Evolutionary conservation across 2,329 filamentous ascomycete genomes (phyloP), one percentile per base, ranked within the genome.

Genomic region (Sporothrix sp.): DNA sequence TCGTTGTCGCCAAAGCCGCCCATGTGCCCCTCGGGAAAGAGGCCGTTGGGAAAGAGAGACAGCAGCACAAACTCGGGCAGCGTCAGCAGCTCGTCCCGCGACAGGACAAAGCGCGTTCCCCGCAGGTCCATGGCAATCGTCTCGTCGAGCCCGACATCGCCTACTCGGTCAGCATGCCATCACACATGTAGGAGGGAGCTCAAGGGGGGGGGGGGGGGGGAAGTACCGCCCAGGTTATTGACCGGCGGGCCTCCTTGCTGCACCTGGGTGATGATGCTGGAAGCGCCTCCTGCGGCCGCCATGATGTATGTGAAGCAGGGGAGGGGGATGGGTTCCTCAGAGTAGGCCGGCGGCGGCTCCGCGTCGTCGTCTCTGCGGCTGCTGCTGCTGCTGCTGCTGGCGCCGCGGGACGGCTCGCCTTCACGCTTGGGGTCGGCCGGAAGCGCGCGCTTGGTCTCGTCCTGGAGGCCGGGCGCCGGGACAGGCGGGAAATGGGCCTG

Each of bases 181-280:
- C n/a, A n/a, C n/a, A n/a, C n/a, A n/a, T n/a, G n/a, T n/a, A n/a
- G n/a, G n/a, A n/a, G n/a, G n/a, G n/a, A n/a, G n/a, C n/a, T n/a
- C n/a, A n/a, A n/a, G n/a, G n/a, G n/a, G n/a, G n/a, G n/a, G n/a
- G n/a, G n/a, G 18, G 7, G 7, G 5, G 10, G 7, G 7, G 14
- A 55, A 76, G 63, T 71, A 89, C 87, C 87, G 79, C 87, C 88
- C 54, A 97, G 75, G 50, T 87, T 85, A 68, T 93, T 95, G 60
- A 96, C 81, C 33, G 90, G 86, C 61, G 89, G 86, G 46, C 85
- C 90, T 58, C 85, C 85, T 70, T 98, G 93, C 66, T 95, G 90
- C 61, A 98, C 93, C 73, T 98, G 93, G 70, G 93, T 98, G 72
- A 98, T 95, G 66, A 98, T 95, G 79, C 93, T 97, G 73, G 90